Evolutionary conservation across 2,329 filamentous ascomycete species (phyloP).

Genomic region (Fusarium vanettenii): DNA sequence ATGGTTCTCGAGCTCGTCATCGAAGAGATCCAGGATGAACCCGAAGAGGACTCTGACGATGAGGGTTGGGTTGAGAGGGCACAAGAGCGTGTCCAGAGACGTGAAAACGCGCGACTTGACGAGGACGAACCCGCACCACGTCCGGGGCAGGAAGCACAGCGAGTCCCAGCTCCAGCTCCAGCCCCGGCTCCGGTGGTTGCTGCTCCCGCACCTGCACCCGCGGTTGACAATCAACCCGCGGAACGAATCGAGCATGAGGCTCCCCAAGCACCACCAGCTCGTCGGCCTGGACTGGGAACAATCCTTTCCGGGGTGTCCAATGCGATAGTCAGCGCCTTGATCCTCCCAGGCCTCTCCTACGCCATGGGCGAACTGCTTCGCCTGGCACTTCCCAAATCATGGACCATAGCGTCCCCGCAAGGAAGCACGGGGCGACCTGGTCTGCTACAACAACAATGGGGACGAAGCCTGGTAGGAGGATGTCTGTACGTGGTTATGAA

Average conservation of each 20-base stretch:
- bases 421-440: conserved; percentile 61
- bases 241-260: conserved; percentile 45
- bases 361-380: conserved; percentile 82
- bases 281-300: conserved; percentile 48
- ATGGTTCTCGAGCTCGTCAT: conserved; percentile 51
- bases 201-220: not conserved
- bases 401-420: conserved; percentile 62
- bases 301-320: conserved; percentile 59
- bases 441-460: conserved; percentile 87
- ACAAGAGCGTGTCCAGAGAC: conserved; percentile 29
- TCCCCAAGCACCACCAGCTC: conserved; percentile 50
- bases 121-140: conserved; percentile 1
- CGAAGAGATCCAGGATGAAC: conserved; percentile 54
- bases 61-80: conserved; percentile 46
- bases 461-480: conserved; percentile 87
- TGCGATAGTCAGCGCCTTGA: conserved; percentile 66
- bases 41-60: conserved; percentile 55
- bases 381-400: conserved; percentile 72
- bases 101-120: conserved; percentile 8
- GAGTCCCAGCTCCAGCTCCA: not conserved
- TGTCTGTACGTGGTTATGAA: conserved; percentile 90
- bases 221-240: conserved; percentile 3
- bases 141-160: conserved; percentile 5
- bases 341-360: conserved; percentile 86
- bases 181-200: conserved; percentile 2